phyloP scores from a whole-genome alignment of 306 rosid species.

The Corylus heterophylla region DNA sequence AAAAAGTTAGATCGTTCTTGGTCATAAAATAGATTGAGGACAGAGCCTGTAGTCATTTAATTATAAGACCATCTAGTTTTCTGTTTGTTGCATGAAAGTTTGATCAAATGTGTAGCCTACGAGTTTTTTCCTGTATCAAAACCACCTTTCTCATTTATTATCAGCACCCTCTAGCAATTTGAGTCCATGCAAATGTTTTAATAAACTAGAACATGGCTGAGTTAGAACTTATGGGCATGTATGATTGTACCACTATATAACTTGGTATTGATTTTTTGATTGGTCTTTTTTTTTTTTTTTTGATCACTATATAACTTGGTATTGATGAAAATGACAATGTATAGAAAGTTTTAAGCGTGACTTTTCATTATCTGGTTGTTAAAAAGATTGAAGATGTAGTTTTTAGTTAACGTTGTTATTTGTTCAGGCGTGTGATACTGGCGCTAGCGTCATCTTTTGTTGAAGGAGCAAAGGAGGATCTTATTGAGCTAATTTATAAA shows the following conservation, averaged over 20 bases:
- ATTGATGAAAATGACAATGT: background rate
- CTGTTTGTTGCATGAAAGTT: background rate
- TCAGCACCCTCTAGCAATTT: background rate
- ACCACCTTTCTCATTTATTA: background rate
- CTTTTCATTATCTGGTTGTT: slow-evolving; percentile 16
- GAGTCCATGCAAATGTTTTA: background rate
- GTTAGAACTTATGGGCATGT: background rate
- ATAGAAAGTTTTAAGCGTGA: background rate
- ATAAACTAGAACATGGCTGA: background rate
- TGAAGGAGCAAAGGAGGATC: slow-evolving; percentile 70
- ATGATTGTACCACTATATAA: background rate
- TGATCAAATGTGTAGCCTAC: background rate
- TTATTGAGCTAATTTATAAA: slow-evolving; percentile 64
- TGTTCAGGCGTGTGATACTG: slow-evolving; percentile 60
- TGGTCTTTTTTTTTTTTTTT: too few relatives aligned
- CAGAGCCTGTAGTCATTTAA: background rate
- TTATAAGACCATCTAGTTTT: background rate
- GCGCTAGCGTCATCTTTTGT: slow-evolving; percentile 75
- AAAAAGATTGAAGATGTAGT: slow-evolving; percentile 18
- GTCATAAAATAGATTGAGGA: background rate
- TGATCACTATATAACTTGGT: background rate
- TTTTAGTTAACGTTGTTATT: slow-evolving; percentile 20
- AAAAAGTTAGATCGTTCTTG: background rate
- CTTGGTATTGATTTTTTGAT: background rate
- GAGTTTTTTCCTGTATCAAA: background rate